These are phyloP conservation scores for Colletotrichum noveboracense DNA, from an alignment of 2,329 filamentous ascomycete genomes.

Conservation along the genomic window DNA sequence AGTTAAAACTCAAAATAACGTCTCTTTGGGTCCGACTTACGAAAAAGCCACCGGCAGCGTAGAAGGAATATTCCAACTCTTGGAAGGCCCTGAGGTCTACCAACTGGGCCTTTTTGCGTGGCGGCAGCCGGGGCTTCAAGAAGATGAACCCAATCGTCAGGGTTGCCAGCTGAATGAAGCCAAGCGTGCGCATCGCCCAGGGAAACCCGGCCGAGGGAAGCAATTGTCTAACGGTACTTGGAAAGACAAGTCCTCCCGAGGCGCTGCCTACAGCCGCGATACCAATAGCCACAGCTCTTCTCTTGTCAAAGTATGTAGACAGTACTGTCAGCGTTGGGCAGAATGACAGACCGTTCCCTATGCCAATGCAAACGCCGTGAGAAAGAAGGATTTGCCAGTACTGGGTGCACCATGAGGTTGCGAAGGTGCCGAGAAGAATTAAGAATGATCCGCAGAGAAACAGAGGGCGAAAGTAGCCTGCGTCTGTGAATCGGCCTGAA, in stretches of 20 bases:
- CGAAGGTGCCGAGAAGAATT: slow-evolving; percentile 49
- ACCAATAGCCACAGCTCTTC: slow-evolving; percentile 62
- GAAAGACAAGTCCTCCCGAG: slow-evolving; percentile 60
- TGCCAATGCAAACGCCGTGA: slow-evolving; percentile 52
- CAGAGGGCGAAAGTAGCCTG: slow-evolving; percentile 43
- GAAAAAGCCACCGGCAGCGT: slow-evolving; percentile 12
- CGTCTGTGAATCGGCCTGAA: slow-evolving; percentile 48
- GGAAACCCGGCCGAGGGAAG: slow-evolving; percentile 56
- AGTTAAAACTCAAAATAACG: background rate
- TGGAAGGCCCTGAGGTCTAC: slow-evolving; percentile 49
- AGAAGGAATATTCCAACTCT: slow-evolving; percentile 30
- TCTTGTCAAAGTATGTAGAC: slow-evolving; percentile 65
- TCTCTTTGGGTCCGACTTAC: background rate
- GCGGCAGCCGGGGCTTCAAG: slow-evolving; percentile 45
- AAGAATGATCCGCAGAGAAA: slow-evolving; percentile 42
- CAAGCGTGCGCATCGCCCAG: slow-evolving; percentile 58
- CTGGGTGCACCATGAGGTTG: slow-evolving; percentile 41
- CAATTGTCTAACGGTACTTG: slow-evolving; percentile 35
- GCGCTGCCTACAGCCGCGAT: slow-evolving; percentile 63
- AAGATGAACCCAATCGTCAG: slow-evolving; percentile 41
- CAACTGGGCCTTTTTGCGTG: slow-evolving; percentile 41
- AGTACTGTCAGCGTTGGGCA: slow-evolving; percentile 63
- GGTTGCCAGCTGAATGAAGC: slow-evolving; percentile 48
- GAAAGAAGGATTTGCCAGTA: slow-evolving; percentile 57
- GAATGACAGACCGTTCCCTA: slow-evolving; percentile 62